Percentiles rank a stretch among this genome's conserved stretches.
Evolutionary conservation across 805 yeast species (phyloP).

Genomic region (Kregervanrija fluxuum): DNA sequence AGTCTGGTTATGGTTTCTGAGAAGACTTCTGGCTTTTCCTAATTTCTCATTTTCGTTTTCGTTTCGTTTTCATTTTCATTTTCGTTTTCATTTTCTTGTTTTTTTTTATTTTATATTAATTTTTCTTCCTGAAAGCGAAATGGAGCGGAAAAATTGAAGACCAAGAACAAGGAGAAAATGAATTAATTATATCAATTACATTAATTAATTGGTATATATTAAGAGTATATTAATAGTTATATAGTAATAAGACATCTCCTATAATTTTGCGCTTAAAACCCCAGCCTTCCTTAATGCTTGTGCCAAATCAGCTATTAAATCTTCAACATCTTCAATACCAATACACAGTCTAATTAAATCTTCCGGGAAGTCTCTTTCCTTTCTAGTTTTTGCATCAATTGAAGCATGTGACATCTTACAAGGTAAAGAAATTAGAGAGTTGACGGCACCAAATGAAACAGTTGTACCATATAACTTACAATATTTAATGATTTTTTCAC

Average conservation of each 20-base stretch:
- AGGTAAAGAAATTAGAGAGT: constrained; percentile 88
- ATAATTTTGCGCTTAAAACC: constrained; percentile 8
- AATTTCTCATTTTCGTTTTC: too few species aligned
- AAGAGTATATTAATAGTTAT: too few species aligned
- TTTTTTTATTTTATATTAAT: neutral
- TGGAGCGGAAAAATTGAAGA: too few species aligned
- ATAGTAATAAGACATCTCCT: neutral
- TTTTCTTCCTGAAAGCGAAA: neutral
- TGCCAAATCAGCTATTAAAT: constrained; percentile 73
- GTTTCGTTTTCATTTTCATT: neutral
- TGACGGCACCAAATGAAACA: constrained; percentile 91
- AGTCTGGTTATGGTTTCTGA: too few species aligned
- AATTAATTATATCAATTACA: too few species aligned
- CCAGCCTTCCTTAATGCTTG: constrained; percentile 55
- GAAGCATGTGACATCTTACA: constrained; percentile 97
- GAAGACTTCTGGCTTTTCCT: too few species aligned
- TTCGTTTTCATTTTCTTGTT: neutral
- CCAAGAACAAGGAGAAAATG: too few species aligned
- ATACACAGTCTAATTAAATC: constrained; percentile 85
- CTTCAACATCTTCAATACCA: constrained; percentile 81
- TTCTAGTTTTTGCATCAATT: constrained; percentile 79
- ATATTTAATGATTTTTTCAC: constrained; percentile 67
- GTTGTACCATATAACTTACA: constrained; percentile 80
- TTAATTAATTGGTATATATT: too few species aligned
- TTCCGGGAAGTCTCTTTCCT: constrained; percentile 86